Conservation (phyloP, 2,329 filamentous ascomycete species). For the Thelonectria blattea region DNA sequence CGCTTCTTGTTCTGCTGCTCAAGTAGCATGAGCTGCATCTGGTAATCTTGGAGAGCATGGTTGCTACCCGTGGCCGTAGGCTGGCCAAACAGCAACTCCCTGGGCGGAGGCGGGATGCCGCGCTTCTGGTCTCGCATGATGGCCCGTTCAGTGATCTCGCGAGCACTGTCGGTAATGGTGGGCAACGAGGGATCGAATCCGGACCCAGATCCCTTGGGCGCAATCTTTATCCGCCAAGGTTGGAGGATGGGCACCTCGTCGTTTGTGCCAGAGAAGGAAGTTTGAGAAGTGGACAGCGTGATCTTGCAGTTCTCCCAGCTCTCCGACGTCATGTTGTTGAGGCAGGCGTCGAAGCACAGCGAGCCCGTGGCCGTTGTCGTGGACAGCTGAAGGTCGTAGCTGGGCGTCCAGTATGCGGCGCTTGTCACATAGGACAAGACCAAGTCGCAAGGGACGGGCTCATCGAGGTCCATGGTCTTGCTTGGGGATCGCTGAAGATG, state of each 20-base stretch:
- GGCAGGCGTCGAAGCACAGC: constrained; percentile 67
- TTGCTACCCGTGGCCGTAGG: constrained; percentile 49
- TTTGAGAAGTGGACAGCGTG: constrained; percentile 67
- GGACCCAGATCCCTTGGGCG: constrained; percentile 31
- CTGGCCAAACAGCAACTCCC: constrained; percentile 35
- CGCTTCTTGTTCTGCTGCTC: constrained; percentile 88
- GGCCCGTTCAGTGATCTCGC: constrained; percentile 45
- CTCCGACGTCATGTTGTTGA: constrained; percentile 68
- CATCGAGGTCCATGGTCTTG: constrained; percentile 25
- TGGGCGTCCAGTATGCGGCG: constrained; percentile 64
- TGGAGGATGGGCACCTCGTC: constrained; percentile 60
- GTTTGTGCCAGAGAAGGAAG: constrained; percentile 60
- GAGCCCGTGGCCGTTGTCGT: constrained; percentile 58
- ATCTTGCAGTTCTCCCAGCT: constrained; percentile 67
- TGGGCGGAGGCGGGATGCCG: neutral
- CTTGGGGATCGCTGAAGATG: constrained; percentile 51
- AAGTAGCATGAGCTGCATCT: constrained; percentile 85
- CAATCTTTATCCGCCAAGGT: constrained; percentile 63
- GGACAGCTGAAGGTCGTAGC: constrained; percentile 67
- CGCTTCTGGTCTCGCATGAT: constrained; percentile 39
- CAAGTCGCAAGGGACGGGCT: constrained; percentile 49
- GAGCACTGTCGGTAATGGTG: constrained; percentile 46
- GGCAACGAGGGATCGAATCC: constrained; percentile 15
- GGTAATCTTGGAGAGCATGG: constrained; percentile 82
- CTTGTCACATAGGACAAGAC: constrained; percentile 65